A percentile compares a stretch with the other conserved stretches of the same genome.
Evolutionary conservation across 805 yeast genomes (phyloP).

Genomic region (Clavispora vitiphila): DNA sequence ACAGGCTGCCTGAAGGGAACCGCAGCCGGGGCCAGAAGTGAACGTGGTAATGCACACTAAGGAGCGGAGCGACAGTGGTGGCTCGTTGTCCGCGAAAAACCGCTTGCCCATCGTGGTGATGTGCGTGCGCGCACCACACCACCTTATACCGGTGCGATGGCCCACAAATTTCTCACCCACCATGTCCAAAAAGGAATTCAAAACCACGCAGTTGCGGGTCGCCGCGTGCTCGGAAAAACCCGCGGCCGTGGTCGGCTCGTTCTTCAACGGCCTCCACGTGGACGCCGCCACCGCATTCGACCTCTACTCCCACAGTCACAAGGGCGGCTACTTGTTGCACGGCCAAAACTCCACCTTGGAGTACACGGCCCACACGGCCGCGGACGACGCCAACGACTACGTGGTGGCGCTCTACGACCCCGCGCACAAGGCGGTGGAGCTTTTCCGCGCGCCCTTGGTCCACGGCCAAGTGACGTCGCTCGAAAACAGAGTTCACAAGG

Average conservation of each 20-base stretch:
- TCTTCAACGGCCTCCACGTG: conserved; percentile 70
- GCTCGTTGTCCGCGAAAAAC: too few relatives aligned
- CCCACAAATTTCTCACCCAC: not conserved
- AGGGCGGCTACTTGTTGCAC: conserved; percentile 49
- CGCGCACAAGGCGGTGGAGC: conserved; percentile 53
- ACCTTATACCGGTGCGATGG: conserved; percentile 7
- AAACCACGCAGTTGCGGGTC: conserved; percentile 39
- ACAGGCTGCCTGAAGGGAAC: too few relatives aligned
- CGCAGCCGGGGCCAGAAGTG: too few relatives aligned
- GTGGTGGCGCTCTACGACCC: conserved; percentile 78
- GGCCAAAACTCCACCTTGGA: conserved; percentile 74
- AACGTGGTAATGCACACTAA: too few relatives aligned
- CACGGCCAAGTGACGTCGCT: conserved; percentile 59
- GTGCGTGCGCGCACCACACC: conserved; percentile 2
- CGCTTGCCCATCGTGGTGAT: not conserved
- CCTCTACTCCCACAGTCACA: conserved; percentile 48
- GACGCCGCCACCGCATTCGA: conserved; percentile 59
- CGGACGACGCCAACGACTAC: conserved; percentile 44
- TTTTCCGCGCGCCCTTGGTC: conserved; percentile 60
- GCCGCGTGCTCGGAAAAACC: conserved; percentile 39
- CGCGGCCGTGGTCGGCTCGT: conserved; percentile 57
- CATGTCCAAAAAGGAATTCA: conserved; percentile 28
- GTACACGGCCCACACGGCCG: conserved; percentile 55
- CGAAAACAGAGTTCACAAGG: conserved; percentile 48
- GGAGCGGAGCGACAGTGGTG: too few relatives aligned